phyloP scores from a whole-genome alignment of 495 filamentous ascomycete species.

The Tuber brumale region DNA sequence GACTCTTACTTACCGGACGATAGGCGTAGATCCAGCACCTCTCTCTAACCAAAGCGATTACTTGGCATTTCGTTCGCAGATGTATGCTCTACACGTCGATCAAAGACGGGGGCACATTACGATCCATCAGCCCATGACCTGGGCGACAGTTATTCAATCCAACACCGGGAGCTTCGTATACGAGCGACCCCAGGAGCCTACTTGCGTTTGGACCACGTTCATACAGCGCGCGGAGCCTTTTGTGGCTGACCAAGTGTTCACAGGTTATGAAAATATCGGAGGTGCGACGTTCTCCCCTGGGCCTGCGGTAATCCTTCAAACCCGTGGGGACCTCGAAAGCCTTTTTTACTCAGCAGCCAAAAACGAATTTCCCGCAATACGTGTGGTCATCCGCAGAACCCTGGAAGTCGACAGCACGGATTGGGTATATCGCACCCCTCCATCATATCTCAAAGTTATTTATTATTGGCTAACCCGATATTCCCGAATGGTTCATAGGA shows the following conservation, averaged over 20 bases:
- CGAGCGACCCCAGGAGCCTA: neutral
- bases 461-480: neutral
- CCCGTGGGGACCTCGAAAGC: neutral
- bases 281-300: neutral
- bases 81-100: neutral
- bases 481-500: neutral
- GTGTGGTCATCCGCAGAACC: neutral
- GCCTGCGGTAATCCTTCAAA: neutral
- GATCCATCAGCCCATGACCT: neutral
- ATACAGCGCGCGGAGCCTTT: neutral
- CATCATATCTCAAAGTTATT: neutral
- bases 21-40: neutral
- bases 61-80: neutral
- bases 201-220: neutral
- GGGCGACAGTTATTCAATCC: neutral
- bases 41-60: neutral
- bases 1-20: neutral
- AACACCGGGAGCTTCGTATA: neutral
- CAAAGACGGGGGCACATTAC: neutral
- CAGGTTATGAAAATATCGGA: neutral
- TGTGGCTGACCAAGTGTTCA: neutral
- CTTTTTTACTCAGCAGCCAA: neutral
- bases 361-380: neutral
- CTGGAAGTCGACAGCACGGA: neutral
- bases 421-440: neutral